Evolutionary conservation across 2,329 filamentous ascomycete species (phyloP), one percentile per base, ranked within the genome.

Genomic region (Tolypocladium inflatum): DNA sequence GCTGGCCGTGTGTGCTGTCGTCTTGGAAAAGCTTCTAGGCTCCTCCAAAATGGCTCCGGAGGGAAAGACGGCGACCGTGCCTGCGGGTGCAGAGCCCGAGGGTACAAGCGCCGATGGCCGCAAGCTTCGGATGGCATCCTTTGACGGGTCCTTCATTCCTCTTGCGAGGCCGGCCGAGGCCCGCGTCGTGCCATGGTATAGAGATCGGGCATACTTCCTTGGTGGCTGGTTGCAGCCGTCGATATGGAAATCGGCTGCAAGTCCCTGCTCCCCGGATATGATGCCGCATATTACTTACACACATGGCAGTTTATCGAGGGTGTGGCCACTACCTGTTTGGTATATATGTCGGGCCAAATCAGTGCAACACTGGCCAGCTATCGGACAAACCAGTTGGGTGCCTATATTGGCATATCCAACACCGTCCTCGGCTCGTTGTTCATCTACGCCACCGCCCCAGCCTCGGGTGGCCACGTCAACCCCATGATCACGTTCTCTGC

Each of bases 401-500:
- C 61, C 8, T 73, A 72, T 55, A 67, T 72, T 19, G 71, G 72
- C 17, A 66, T 78, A 42, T 69, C 70, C 58, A 79, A 73, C 59
- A 64, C 70, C 13, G 61, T 75, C 26, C 62, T 78, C 53, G 66
- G 80, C 19, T 67, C 78, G 1, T 63, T 79, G 1, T 77, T 81
- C 63, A 79, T 82, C 53, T 80, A 76, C 61, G 74, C 74, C 10
- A 75, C 77, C 17, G 76, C 73, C 5, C 75, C 78, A 0, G 74
- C 76, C 0, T 78, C 76, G 3, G 79, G 80, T 43, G 80, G 76
- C 1, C 80, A 83, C 63, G 66, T 83, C 57, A 83, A 80, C 61
- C 80, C 80, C 2, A 68, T 77, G 38, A 80, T 83, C 59, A 81
- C 79, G 0, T 74, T 82, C 53, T 73, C 77, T 3, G 80, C 79